Evolutionary conservation across 331 rosid genomes (phyloP).

Genomic region (Acacia concinna): DNA sequence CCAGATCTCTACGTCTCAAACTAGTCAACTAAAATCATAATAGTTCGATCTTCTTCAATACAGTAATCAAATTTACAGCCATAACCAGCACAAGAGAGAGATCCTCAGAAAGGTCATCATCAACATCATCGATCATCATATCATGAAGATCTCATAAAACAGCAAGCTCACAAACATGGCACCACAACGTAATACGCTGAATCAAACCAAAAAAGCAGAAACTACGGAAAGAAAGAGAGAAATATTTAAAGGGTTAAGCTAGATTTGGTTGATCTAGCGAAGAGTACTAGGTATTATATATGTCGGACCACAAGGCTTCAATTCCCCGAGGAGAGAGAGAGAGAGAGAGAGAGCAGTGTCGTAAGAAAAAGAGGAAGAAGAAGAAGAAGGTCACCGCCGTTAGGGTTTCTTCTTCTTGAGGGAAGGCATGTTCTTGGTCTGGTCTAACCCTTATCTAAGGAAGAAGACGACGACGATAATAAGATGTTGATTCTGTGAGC

Average conservation of each 20-base stretch:
- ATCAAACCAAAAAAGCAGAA: slow-evolving; percentile 29
- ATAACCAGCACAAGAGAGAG: slow-evolving; percentile 3
- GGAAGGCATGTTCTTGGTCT: slow-evolving; percentile 36
- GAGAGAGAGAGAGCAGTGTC: slow-evolving; percentile 54
- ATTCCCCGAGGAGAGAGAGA: slow-evolving; percentile 77
- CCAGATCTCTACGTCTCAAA: slow-evolving; percentile 44
- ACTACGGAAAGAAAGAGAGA: neutral
- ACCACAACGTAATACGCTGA: slow-evolving; percentile 17
- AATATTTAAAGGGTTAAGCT: neutral
- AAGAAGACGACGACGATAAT: neutral
- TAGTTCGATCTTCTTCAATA: slow-evolving; percentile 25
- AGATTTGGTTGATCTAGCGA: slow-evolving; percentile 36
- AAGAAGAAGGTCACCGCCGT: slow-evolving; percentile 44
- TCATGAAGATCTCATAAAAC: slow-evolving; percentile 13
- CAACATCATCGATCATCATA: neutral
- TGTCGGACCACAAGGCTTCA: slow-evolving; percentile 89
- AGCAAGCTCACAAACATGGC: slow-evolving; percentile 28
- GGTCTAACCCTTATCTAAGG: slow-evolving; percentile 41
- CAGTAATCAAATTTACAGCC: slow-evolving; percentile 35
- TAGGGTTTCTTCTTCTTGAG: slow-evolving; percentile 84
- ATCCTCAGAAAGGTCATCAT: neutral
- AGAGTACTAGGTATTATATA: slow-evolving; percentile 34
- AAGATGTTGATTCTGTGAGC: neutral
- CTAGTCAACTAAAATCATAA: slow-evolving; percentile 19
- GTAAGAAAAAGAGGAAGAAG: neutral